Conservation (phyloP, 805 yeast genomes). For the Myxozyma lipomycoides region DNA sequence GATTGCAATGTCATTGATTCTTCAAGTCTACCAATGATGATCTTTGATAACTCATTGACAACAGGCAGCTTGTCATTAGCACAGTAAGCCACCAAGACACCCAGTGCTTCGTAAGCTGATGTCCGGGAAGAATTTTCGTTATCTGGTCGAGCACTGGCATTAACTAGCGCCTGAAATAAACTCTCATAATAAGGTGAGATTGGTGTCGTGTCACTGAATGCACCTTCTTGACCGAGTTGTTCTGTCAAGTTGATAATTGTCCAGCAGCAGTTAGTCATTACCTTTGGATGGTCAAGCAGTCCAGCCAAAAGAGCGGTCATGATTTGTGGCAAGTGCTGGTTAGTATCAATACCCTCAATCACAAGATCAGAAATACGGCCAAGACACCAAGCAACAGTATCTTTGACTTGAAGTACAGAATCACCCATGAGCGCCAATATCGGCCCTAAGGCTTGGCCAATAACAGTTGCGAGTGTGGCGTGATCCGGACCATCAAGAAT, state of each 20-base stretch:
- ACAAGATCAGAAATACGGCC: conserved; percentile 92
- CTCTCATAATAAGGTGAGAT: conserved; percentile 70
- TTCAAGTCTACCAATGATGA: conserved; percentile 67
- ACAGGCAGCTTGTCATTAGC: conserved; percentile 64
- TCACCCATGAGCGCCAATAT: conserved; percentile 72
- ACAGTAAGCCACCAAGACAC: conserved; percentile 72
- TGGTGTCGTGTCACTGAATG: conserved; percentile 48
- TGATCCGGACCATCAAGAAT: conserved; percentile 69
- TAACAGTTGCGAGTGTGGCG: conserved; percentile 55
- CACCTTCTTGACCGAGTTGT: conserved; percentile 59
- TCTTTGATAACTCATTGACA: conserved; percentile 70
- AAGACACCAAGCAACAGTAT: conserved; percentile 97
- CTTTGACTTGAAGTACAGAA: conserved; percentile 77
- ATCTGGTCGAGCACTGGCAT: conserved; percentile 65
- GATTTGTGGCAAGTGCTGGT: conserved; percentile 63
- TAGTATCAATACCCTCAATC: conserved; percentile 66
- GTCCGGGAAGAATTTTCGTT: conserved; percentile 88
- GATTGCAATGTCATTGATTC: conserved; percentile 57
- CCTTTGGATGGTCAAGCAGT: conserved; percentile 86
- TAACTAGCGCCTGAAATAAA: conserved; percentile 65
- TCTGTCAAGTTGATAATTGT: conserved; percentile 87
- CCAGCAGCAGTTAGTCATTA: conserved; percentile 97
- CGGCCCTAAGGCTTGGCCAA: conserved; percentile 79
- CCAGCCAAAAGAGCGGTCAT: conserved; percentile 73
- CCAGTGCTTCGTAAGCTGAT: conserved; percentile 92